Conservation (phyloP, 2,329 filamentous ascomycete species). For the Epichloe hybrida region DNA sequence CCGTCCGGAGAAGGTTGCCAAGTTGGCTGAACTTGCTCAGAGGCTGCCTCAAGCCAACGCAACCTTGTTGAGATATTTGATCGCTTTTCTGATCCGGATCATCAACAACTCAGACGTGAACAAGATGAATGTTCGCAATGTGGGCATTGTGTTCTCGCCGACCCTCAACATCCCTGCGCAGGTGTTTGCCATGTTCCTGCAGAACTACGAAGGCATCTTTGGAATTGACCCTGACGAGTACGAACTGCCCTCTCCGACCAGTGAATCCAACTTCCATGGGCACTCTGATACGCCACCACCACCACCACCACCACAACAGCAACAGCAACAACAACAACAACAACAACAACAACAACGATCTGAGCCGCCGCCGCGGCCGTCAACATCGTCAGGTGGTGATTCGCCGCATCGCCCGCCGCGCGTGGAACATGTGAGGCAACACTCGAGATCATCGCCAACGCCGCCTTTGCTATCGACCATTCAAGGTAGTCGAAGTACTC, state of each 20-base stretch:
- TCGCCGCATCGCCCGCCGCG: constrained; percentile 38
- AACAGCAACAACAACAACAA: neutral
- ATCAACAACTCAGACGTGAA: constrained; percentile 82
- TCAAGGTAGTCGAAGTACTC: constrained; percentile 22
- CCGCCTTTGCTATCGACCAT: constrained; percentile 30
- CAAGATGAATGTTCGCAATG: constrained; percentile 97
- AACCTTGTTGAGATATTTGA: constrained; percentile 69
- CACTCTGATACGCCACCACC: constrained; percentile 15
- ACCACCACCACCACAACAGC: neutral
- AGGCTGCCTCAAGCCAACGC: constrained; percentile 69
- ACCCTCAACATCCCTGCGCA: constrained; percentile 93
- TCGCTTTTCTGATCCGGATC: constrained; percentile 80
- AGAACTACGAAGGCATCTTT: constrained; percentile 81
- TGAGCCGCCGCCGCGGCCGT: constrained; percentile 29
- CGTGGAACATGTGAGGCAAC: constrained; percentile 16
- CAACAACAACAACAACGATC: constrained; percentile 9
- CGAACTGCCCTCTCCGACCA: constrained; percentile 35
- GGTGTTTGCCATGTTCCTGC: constrained; percentile 85
- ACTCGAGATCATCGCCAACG: constrained; percentile 31
- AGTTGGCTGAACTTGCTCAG: constrained; percentile 66
- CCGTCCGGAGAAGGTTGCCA: constrained; percentile 60
- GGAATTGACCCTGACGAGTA: constrained; percentile 54
- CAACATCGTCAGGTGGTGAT: constrained; percentile 33
- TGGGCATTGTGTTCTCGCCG: constrained; percentile 95
- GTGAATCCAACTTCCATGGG: constrained; percentile 22